Percentiles rank a stretch among this genome's conserved stretches.
Evolutionary conservation across 2,329 filamentous ascomycete genomes (phyloP).

Genomic region (Phialophora expanda): DNA sequence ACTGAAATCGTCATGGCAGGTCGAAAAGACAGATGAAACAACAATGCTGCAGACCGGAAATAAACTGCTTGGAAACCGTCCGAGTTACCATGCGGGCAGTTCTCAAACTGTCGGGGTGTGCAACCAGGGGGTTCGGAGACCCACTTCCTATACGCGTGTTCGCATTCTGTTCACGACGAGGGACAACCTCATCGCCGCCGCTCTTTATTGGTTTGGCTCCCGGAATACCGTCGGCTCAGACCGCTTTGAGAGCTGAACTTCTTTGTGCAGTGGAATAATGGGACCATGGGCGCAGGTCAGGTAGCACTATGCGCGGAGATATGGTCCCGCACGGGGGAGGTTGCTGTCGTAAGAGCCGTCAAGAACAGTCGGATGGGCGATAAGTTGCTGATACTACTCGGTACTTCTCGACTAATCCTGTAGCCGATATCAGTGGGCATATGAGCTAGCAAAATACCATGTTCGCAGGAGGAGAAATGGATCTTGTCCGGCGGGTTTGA

Average conservation of each 20-base stretch:
- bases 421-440: slow-evolving; percentile 10
- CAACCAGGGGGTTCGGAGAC: slow-evolving; percentile 5
- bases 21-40: slow-evolving; percentile 16
- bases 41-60: slow-evolving; percentile 14
- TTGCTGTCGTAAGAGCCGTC: neutral
- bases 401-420: neutral
- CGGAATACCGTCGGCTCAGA: neutral
- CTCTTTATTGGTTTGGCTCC: neutral
- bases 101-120: slow-evolving; percentile 26
- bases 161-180: neutral
- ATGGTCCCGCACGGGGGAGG: neutral
- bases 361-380: neutral
- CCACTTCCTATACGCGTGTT: slow-evolving; percentile 1
- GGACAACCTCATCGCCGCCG: neutral
- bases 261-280: neutral
- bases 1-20: slow-evolving; percentile 11
- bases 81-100: slow-evolving; percentile 27
- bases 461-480: slow-evolving; percentile 14
- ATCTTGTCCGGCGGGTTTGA: slow-evolving; percentile 8
- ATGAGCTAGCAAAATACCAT: slow-evolving; percentile 10
- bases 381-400: neutral
- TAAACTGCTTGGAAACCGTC: slow-evolving; percentile 14
- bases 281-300: slow-evolving; percentile 1
- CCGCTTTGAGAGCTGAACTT: neutral
- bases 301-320: neutral